Conservation (phyloP, 202 grass and related monocot species). For the Carex sylvatica region DNA sequence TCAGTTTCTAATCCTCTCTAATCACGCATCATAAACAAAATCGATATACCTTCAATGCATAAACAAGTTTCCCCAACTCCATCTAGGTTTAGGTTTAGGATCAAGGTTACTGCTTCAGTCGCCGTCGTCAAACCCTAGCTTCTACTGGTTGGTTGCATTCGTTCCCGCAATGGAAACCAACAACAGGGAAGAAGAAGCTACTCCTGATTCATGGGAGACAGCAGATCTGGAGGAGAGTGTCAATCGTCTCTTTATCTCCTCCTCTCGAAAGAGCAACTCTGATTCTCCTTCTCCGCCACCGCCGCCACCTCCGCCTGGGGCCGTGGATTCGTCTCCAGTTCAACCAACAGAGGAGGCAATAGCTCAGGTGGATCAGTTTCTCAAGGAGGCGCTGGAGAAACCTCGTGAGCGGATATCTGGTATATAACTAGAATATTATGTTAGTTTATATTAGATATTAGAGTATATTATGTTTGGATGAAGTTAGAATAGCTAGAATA, state of each 20-base stretch:
- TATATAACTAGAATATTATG: slow-evolving; percentile 12
- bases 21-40: slow-evolving; percentile 16
- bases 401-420: slow-evolving; percentile 80
- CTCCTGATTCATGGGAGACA: slow-evolving; percentile 86
- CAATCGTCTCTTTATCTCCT: slow-evolving; percentile 61
- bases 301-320: not conserved
- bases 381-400: slow-evolving; percentile 87
- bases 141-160: too few species aligned
- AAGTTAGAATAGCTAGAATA: too few species aligned
- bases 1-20: slow-evolving; percentile 4
- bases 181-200: slow-evolving; percentile 10
- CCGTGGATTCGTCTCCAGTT: not conserved
- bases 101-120: slow-evolving; percentile 7
- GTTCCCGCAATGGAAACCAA: slow-evolving; percentile 39
- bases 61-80: not conserved
- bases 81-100: slow-evolving; percentile 16
- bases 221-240: slow-evolving; percentile 69
- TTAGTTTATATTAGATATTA: not conserved
- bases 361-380: slow-evolving; percentile 73
- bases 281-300: slow-evolving; percentile 22
- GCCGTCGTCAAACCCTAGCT: slow-evolving; percentile 28
- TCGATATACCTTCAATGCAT: slow-evolving; percentile 27
- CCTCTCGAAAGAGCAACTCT: slow-evolving; percentile 41
- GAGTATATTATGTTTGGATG: not conserved
- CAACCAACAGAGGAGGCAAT: slow-evolving; percentile 29